Conservation (phyloP, 2,329 filamentous ascomycete genomes). For the Tolypocladium album region DNA sequence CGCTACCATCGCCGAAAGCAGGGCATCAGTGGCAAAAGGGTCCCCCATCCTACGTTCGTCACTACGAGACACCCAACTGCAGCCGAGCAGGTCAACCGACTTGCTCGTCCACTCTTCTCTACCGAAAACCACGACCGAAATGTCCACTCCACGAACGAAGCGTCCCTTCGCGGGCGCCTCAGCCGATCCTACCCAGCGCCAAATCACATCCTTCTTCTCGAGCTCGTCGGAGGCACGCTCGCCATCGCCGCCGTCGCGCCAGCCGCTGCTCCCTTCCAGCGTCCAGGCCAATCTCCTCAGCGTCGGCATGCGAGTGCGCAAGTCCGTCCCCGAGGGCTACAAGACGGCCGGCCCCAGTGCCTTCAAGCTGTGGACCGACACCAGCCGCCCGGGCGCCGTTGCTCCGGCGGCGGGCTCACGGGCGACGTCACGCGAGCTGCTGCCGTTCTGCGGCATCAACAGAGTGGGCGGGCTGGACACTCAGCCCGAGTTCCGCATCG, state of each 20-base stretch:
- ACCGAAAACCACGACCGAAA: constrained; percentile 11
- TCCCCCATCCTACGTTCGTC: not conserved
- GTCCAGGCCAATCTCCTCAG: constrained; percentile 77
- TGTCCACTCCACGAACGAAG: constrained; percentile 47
- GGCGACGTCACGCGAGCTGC: constrained; percentile 46
- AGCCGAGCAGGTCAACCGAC: not conserved
- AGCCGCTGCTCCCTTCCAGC: constrained; percentile 46
- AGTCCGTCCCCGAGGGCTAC: constrained; percentile 88
- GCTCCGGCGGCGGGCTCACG: constrained; percentile 7
- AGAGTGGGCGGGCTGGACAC: constrained; percentile 59
- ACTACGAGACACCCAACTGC: not conserved
- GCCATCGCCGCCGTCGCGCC: constrained; percentile 13
- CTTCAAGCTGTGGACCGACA: constrained; percentile 41
- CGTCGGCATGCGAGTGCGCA: constrained; percentile 91
- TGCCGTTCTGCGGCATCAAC: constrained; percentile 73
- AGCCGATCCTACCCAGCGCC: constrained; percentile 46
- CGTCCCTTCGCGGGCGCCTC: constrained; percentile 50
- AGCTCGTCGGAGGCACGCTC: constrained; percentile 22
- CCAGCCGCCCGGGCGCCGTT: constrained; percentile 6
- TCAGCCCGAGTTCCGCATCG: constrained; percentile 35
- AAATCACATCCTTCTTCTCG: constrained; percentile 55
- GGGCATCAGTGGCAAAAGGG: not conserved
- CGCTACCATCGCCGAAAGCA: not conserved
- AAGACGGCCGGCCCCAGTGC: constrained; percentile 51
- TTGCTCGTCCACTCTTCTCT: not conserved